These are phyloP conservation scores for Cercospora citrullina DNA, from an alignment of 2,329 filamentous ascomycete species.

Conservation along the genomic window DNA sequence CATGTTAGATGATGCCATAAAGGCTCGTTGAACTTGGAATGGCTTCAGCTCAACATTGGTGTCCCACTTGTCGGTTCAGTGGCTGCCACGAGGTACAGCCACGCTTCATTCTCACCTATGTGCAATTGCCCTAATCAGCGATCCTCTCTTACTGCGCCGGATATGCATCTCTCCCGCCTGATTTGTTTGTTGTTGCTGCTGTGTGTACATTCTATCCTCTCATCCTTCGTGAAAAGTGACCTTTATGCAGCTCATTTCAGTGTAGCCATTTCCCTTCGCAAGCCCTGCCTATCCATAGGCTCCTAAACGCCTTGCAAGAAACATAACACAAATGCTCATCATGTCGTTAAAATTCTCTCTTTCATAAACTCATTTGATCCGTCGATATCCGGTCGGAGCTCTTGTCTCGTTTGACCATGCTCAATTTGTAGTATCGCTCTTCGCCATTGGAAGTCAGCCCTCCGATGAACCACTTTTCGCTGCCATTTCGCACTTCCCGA, in stretches of 20 bases:
- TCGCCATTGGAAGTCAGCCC: slow-evolving; percentile 74
- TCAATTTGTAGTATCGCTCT: slow-evolving; percentile 78
- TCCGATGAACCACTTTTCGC: slow-evolving; percentile 81
- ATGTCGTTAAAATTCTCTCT: not conserved
- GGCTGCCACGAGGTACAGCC: not conserved
- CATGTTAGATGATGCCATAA: not conserved
- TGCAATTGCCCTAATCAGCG: not conserved
- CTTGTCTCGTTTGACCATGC: slow-evolving; percentile 69
- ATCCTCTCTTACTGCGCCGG: not conserved
- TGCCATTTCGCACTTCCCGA: slow-evolving; percentile 68
- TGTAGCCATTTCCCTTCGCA: not conserved
- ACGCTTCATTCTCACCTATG: slow-evolving; percentile 7
- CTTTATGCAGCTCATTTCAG: not conserved
- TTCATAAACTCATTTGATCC: slow-evolving; percentile 72
- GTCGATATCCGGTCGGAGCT: slow-evolving; percentile 74
- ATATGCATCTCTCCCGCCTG: slow-evolving; percentile 14
- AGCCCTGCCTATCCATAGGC: not conserved
- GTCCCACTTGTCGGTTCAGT: not conserved
- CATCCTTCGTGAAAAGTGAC: not conserved
- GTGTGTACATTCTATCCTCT: slow-evolving; percentile 9
- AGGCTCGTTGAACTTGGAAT: not conserved
- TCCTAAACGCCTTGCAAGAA: not conserved
- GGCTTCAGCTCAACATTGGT: not conserved
- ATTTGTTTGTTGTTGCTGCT: not conserved
- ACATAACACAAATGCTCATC: slow-evolving; percentile 10